Evolutionary conservation across 331 rosid genomes (phyloP).

Genomic region (Phaseolus coccineus): DNA sequence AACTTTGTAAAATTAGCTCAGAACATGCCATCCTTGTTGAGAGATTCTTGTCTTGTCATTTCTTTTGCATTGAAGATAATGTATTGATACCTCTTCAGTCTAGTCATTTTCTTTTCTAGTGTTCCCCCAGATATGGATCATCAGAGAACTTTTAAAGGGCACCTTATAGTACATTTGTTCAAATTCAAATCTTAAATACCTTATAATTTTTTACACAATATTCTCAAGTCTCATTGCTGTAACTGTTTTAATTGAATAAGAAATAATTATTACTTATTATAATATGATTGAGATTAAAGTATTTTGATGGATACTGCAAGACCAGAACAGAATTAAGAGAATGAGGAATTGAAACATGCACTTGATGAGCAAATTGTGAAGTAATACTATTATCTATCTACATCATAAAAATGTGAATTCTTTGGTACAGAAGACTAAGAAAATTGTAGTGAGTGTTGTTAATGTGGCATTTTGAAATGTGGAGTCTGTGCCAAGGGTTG

Average conservation of each 20-base stretch:
- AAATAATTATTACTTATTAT: background rate
- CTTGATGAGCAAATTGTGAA: background rate
- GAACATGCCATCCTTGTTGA: background rate
- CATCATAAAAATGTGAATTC: conserved; percentile 16
- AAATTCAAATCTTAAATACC: background rate
- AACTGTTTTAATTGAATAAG: background rate
- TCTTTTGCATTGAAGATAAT: conserved; percentile 1
- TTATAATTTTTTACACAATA: background rate
- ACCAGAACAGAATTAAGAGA: background rate
- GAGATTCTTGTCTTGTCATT: background rate
- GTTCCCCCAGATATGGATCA: conserved; percentile 1
- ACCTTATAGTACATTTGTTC: background rate
- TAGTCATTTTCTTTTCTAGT: background rate
- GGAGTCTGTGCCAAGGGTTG: conserved; percentile 24
- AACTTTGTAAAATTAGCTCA: conserved; percentile 22
- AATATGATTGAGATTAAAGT: background rate
- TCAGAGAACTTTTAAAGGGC: background rate
- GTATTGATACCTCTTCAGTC: background rate
- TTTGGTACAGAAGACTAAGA: conserved; percentile 15
- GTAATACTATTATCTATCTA: background rate
- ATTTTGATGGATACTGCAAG: background rate
- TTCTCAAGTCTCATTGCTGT: background rate
- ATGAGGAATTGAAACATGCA: background rate
- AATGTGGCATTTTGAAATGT: conserved; percentile 7
- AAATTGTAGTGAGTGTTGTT: conserved; percentile 16